phyloP scores from a whole-genome alignment of 768 basidiomycete species.

The Hemileccinum rubropunctum region DNA sequence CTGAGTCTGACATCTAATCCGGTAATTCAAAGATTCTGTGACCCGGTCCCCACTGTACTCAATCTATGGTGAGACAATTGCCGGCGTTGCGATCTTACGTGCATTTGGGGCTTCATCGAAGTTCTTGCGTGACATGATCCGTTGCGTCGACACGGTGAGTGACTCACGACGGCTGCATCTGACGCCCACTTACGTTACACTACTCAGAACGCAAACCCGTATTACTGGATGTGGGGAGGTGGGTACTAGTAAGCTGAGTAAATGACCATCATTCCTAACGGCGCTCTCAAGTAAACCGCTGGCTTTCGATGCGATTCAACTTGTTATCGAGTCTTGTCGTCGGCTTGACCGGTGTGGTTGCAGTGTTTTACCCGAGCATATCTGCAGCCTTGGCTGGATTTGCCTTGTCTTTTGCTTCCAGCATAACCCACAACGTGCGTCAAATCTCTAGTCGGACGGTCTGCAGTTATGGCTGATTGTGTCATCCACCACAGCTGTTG shows the following conservation, averaged over 20 bases:
- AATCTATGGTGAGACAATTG: constrained; percentile 50
- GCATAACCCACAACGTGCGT: constrained; percentile 64
- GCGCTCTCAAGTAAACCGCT: constrained; percentile 68
- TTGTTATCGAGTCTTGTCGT: constrained; percentile 69
- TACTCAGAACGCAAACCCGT: constrained; percentile 60
- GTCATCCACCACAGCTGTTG: constrained; percentile 40
- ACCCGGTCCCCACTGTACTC: constrained; percentile 48
- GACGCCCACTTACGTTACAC: constrained; percentile 2
- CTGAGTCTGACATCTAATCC: not conserved
- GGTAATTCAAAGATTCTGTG: constrained; percentile 38
- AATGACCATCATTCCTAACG: constrained; percentile 3
- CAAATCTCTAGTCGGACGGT: not conserved
- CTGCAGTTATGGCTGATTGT: constrained; percentile 16
- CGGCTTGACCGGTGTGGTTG: constrained; percentile 66
- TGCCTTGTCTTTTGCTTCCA: constrained; percentile 79
- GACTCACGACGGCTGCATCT: not conserved
- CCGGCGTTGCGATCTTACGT: constrained; percentile 55
- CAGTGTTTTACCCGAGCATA: constrained; percentile 66
- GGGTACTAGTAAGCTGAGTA: constrained; percentile 11
- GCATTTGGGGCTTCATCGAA: constrained; percentile 89
- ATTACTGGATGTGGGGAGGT: constrained; percentile 93
- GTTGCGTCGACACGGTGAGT: constrained; percentile 75
- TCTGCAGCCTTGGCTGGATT: constrained; percentile 85
- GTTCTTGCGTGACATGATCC: constrained; percentile 80
- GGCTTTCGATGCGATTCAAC: constrained; percentile 88